These are phyloP conservation scores for Pleurostoma richardsiae DNA, from an alignment of 2,329 filamentous ascomycete species.

Conservation along the genomic window DNA sequence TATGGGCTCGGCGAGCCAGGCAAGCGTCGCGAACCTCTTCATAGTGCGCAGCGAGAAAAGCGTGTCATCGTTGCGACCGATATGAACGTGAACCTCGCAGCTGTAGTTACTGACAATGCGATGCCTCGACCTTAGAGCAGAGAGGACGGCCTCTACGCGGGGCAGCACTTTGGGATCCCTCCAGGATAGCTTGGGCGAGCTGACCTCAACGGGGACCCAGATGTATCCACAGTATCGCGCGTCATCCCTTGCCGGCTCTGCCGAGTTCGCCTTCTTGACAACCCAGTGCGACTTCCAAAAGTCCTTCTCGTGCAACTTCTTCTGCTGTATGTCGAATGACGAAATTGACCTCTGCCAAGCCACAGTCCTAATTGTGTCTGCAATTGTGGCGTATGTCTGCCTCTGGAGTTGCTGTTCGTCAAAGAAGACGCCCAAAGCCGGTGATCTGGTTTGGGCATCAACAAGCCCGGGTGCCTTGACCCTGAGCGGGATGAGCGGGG, in stretches of 20 bases:
- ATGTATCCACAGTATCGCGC: conserved; percentile 15
- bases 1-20: conserved; percentile 29
- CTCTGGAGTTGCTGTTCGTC: conserved; percentile 4
- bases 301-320: conserved; percentile 17
- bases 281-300: conserved; percentile 32
- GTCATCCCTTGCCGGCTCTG: conserved; percentile 20
- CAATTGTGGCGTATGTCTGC: neutral
- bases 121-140: conserved; percentile 14
- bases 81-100: conserved; percentile 32
- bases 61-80: conserved; percentile 26
- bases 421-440: too few relatives aligned
- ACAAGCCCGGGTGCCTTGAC: too few relatives aligned
- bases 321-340: conserved; percentile 15
- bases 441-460: too few relatives aligned
- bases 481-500: neutral
- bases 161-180: conserved; percentile 10
- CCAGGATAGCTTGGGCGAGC: conserved; percentile 26
- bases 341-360: conserved; percentile 18
- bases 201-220: conserved; percentile 29
- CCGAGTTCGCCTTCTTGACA: conserved; percentile 34
- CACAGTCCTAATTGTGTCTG: conserved; percentile 4
- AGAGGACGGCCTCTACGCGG: conserved; percentile 17
- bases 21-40: conserved; percentile 25
- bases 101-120: conserved; percentile 26
- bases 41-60: conserved; percentile 24